Evolutionary conservation across 2,329 filamentous ascomycete species (phyloP).

Genomic region (Colletotrichum costaricense): DNA sequence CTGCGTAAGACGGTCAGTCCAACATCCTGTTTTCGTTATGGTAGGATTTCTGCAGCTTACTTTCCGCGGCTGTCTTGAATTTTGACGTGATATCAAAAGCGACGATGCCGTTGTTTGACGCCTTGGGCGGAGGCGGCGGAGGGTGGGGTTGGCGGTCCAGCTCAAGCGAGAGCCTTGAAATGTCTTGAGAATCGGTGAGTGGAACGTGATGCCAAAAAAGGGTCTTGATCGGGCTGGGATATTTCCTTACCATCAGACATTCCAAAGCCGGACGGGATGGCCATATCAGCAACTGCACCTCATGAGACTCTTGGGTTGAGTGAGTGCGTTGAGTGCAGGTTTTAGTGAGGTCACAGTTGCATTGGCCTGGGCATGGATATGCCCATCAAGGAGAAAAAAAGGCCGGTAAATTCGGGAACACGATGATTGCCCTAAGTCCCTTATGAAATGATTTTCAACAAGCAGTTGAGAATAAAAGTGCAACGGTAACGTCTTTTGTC

Average conservation of each 20-base stretch:
- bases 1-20: conserved; percentile 57
- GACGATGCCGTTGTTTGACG: conserved; percentile 62
- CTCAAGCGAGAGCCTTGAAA: conserved; percentile 54
- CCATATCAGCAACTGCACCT: conserved; percentile 24
- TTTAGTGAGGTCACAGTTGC: conserved; percentile 31
- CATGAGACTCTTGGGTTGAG: conserved; percentile 25
- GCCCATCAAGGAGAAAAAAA: not conserved
- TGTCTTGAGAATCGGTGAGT: conserved; percentile 46
- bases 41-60: conserved; percentile 50
- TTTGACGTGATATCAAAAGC: conserved; percentile 68
- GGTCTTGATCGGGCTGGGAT: not conserved
- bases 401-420: not conserved
- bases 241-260: conserved; percentile 46
- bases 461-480: not conserved
- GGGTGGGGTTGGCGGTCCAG: conserved; percentile 44
- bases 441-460: not conserved
- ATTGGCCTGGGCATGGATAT: conserved; percentile 21
- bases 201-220: conserved; percentile 5
- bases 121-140: conserved; percentile 51
- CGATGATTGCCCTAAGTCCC: not conserved
- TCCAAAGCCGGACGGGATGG: conserved; percentile 44
- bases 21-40: no score
- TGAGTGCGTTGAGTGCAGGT: conserved; percentile 24
- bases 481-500: not conserved
- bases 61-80: conserved; percentile 64